Evolutionary conservation across 139 green algal genomes (phyloP), one percentile per base, ranked within the genome.

Genomic region (Chlorella sp.): DNA sequence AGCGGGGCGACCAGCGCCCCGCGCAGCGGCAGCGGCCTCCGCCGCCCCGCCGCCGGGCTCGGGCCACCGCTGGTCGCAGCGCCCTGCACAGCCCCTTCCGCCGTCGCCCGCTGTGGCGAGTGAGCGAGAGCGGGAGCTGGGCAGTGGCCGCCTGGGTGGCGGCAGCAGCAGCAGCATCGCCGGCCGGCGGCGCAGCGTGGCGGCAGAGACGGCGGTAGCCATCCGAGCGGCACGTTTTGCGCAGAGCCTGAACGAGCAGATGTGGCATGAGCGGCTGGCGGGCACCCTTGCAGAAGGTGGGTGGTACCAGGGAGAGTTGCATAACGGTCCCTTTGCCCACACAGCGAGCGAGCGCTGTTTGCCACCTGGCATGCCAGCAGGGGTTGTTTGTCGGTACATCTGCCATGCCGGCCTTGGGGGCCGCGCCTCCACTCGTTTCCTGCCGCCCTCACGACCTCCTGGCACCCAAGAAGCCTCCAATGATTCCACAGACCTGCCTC

Each of bases 261-360:
- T 88, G 83, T 88, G 83, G 83, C 64, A 88, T 26, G 32, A 73
- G 64, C 83, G 71, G 83, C 64, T 88, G 16, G 83, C 64, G 15
- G 83, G 83, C 28, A 42, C 60, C 1, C 14, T 88, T 9, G 19
- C 36, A 32, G 39, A 79, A 88, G 83, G 83, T 88, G 80, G 32
- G 80, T 53, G 64, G 21, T 71, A 14, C 21, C 15, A 32, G 48
- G 48, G n/a, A 28, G 42, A 16, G 11, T 3, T 66, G 40, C 71
- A 78, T 83, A 37, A 19, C 36, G 40, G 39, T 37, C 0, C 3
- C 4, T 36, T 18, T 57, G 14, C 15, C 12, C 75, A 81, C 40
- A 34, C 28, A 36, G 69, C 21, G 28, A 19, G 37, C 2, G 5
- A 24, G 69, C 21, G 22, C 14, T 12, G 11, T 30, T 39, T 53